Percentiles rank a stretch among this genome's conserved stretches.
These are phyloP conservation scores for Aplosporella prunicola DNA, from an alignment of 2,329 filamentous ascomycete genomes.

Conservation along the genomic window DNA sequence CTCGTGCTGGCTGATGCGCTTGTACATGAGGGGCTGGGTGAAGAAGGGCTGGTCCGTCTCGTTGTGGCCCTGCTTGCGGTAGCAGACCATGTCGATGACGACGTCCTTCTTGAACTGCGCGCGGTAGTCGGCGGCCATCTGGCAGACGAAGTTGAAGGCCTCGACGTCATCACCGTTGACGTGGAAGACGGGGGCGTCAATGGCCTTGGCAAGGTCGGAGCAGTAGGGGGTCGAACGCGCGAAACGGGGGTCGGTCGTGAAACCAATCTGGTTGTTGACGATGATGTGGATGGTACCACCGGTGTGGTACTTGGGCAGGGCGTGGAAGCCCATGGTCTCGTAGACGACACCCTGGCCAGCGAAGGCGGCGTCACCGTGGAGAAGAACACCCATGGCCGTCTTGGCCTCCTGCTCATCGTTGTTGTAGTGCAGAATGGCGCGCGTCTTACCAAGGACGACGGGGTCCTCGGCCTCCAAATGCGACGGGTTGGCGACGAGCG, in stretches of 20 bases:
- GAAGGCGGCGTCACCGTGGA: slow-evolving; percentile 96
- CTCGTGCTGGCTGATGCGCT: slow-evolving; percentile 79
- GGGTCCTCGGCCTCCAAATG: slow-evolving; percentile 98
- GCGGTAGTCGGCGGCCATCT: slow-evolving; percentile 94
- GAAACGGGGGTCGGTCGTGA: slow-evolving; percentile 96
- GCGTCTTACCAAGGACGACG: slow-evolving; percentile 93
- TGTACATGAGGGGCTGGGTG: slow-evolving; percentile 99
- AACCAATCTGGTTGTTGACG: slow-evolving; percentile 99
- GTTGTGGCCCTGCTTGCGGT: slow-evolving; percentile 98
- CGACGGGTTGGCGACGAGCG: slow-evolving; percentile 94
- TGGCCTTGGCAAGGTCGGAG: slow-evolving; percentile 97
- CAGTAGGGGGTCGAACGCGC: slow-evolving; percentile 97
- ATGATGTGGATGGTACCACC: slow-evolving; percentile 95
- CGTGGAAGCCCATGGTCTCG: slow-evolving; percentile 96
- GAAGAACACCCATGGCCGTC: slow-evolving; percentile 87
- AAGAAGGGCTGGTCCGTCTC: slow-evolving; percentile 99
- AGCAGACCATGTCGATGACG: slow-evolving; percentile 96
- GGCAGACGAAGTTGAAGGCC: slow-evolving; percentile 96
- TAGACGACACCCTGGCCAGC: slow-evolving; percentile 96
- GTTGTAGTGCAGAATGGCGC: slow-evolving; percentile 98
- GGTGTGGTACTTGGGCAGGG: slow-evolving; percentile 90
- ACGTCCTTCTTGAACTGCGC: slow-evolving; percentile 98
- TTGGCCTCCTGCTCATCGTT: slow-evolving; percentile 83
- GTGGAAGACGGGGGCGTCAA: slow-evolving; percentile 97
- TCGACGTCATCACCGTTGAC: slow-evolving; percentile 98